Conservation (phyloP, 2,329 filamentous ascomycete species). For the Monosporascus sp. region DNA sequence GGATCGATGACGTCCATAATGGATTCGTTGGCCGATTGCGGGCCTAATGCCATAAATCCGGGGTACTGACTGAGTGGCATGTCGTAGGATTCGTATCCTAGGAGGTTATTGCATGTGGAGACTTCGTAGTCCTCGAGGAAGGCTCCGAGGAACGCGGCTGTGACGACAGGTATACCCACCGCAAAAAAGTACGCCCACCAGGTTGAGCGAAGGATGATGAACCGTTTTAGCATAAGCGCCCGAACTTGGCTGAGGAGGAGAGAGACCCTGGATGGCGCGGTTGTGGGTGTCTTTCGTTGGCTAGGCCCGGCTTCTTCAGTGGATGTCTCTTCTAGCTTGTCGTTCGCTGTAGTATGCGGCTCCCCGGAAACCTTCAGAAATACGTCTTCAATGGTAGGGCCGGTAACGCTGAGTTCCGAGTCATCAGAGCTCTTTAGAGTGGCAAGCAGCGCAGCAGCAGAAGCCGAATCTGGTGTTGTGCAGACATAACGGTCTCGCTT, state of each 20-base stretch:
- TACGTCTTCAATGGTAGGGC: conserved; percentile 62
- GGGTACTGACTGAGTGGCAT: neutral
- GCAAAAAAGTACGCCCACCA: conserved; percentile 23
- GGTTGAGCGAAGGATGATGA: conserved; percentile 17
- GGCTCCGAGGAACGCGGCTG: conserved; percentile 10
- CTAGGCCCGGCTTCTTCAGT: conserved; percentile 3
- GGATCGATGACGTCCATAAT: conserved; percentile 5
- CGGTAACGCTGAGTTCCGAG: conserved; percentile 56
- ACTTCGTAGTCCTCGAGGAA: conserved; percentile 13
- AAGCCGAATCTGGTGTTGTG: conserved; percentile 46
- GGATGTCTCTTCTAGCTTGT: conserved; percentile 9
- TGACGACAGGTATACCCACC: conserved; percentile 19
- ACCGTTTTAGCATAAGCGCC: conserved; percentile 20
- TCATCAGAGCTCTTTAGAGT: conserved; percentile 47
- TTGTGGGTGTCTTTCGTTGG: conserved; percentile 4
- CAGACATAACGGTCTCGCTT: conserved; percentile 49
- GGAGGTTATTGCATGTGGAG: conserved; percentile 11
- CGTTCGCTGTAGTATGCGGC: conserved; percentile 18
- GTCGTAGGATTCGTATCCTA: conserved; percentile 5
- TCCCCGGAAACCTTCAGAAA: conserved; percentile 61
- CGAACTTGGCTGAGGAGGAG: conserved; percentile 14
- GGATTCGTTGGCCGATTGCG: conserved; percentile 9
- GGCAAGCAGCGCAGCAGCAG: conserved; percentile 48
- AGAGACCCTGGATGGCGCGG: conserved; percentile 7
- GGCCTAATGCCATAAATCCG: conserved; percentile 5